Percentiles rank a stretch among this genome's conserved stretches.
These are phyloP conservation scores for Suillus placidus DNA, from an alignment of 768 basidiomycete genomes.

Conservation along the genomic window DNA sequence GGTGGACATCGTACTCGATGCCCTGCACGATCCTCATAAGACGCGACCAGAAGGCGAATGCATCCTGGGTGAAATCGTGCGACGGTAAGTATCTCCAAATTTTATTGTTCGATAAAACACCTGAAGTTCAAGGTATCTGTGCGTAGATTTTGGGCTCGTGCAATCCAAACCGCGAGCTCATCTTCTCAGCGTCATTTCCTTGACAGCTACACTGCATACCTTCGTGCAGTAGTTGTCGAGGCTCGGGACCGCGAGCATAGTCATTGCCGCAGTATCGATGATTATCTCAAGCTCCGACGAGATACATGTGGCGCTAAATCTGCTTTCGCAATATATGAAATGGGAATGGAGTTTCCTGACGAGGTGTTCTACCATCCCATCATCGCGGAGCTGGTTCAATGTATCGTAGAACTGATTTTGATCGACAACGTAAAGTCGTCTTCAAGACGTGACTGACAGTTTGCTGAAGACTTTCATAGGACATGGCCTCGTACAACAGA, in stretches of 20 bases:
- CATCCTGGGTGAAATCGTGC: slow-evolving; percentile 14
- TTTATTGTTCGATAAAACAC: neutral
- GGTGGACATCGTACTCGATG: slow-evolving; percentile 15
- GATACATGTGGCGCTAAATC: slow-evolving; percentile 35
- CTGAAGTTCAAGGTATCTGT: neutral
- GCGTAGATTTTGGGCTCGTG: slow-evolving; percentile 13
- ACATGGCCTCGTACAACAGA: slow-evolving; percentile 39
- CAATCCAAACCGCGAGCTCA: neutral
- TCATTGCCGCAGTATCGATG: slow-evolving; percentile 27
- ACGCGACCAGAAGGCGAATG: slow-evolving; percentile 13
- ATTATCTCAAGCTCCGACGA: slow-evolving; percentile 37
- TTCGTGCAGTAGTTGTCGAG: slow-evolving; percentile 8
- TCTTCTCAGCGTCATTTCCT: slow-evolving; percentile 13
- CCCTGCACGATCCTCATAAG: slow-evolving; percentile 10
- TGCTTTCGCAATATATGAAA: slow-evolving; percentile 27
- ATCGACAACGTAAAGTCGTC: slow-evolving; percentile 24
- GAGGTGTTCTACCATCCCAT: slow-evolving; percentile 32
- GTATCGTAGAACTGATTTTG: slow-evolving; percentile 22
- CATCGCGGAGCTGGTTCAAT: slow-evolving; percentile 14
- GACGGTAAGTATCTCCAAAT: slow-evolving; percentile 6
- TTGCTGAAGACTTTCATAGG: slow-evolving; percentile 20
- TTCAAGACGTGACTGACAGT: neutral
- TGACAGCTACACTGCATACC: slow-evolving; percentile 2
- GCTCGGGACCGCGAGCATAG: slow-evolving; percentile 11
- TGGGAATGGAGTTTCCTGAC: slow-evolving; percentile 36